Evolutionary conservation across 192 early-diverging fungal genomes (phyloP).

Genomic region (Backusella circina): DNA sequence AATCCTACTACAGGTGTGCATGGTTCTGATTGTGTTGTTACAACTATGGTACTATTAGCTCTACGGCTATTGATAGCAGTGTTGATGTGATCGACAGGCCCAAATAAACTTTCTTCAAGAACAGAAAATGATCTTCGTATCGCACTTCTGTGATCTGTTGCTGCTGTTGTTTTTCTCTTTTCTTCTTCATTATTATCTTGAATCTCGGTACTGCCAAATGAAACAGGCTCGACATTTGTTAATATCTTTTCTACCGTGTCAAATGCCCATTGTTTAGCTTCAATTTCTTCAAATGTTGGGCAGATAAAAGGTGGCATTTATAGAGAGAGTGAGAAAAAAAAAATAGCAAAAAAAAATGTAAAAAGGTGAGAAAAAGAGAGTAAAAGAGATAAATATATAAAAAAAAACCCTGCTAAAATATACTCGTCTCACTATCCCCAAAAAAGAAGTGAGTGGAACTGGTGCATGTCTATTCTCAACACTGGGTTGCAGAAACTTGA

Average conservation of each 20-base stretch:
- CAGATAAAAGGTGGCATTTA: conserved; percentile 10
- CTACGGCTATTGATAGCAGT: background rate
- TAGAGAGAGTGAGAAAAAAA: background rate
- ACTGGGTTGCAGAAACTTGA: background rate
- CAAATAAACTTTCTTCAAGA: background rate
- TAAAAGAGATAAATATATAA: background rate
- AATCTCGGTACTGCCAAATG: background rate
- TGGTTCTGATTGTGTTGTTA: background rate
- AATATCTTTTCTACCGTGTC: conserved; percentile 6
- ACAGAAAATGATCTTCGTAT: conserved; percentile 3
- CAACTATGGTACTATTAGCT: background rate
- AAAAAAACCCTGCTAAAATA: background rate
- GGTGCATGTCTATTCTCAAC: background rate
- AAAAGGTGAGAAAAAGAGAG: background rate
- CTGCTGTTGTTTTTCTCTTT: background rate
- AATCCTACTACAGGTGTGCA: background rate
- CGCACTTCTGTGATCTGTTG: background rate
- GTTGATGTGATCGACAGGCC: background rate
- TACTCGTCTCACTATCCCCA: background rate
- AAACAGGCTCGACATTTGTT: background rate
- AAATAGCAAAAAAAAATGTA: background rate
- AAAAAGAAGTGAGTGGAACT: background rate
- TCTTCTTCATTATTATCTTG: background rate
- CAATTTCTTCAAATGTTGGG: conserved; percentile 14
- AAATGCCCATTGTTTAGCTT: conserved; percentile 16